Evolutionary conservation across 768 basidiomycete species (phyloP), one percentile per base, ranked within the genome.

Genomic region (Mycena amicta): DNA sequence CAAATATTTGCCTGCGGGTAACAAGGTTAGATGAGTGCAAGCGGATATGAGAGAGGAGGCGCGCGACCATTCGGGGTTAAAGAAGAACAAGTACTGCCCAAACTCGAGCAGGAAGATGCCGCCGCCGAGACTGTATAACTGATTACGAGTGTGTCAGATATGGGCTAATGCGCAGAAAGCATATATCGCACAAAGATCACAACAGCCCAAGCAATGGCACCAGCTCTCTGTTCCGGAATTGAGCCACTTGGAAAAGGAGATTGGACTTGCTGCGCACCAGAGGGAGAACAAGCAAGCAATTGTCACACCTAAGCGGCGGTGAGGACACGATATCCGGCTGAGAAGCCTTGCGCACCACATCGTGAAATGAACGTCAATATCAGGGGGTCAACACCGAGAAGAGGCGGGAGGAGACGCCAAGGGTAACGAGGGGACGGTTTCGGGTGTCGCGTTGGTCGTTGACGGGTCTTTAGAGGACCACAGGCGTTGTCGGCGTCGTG

Each of bases 251-350:
- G 68, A 75, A 64, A 41, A 64, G 59, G 33, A 27, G 33, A 59
- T 57, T 40, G 62, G 20, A 40, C 28, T 26, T 62, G 26, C 56
- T 50, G 69, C 86, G 69, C 67, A 88, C 89, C 73, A 90, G 79
- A 68, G 88, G 88, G 58, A 91, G 76, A 59, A 89, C 75, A 57
- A 90, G 82, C 57, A 89, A 76, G 74, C 88, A 91, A 73, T 89
- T 89, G 76, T 90, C 88, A 77, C 88, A 91, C 88, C 88, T 89
- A 59, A 49, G 30, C 55, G 58, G n/a, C 46, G 40, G 22, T 55
- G 56, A 64, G 64, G 60, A 66, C 68, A 66, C 60, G 67, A 66
- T 68, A 65, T 15, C 58, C 50, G 58, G 52, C 56, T 28, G 50
- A 47, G 60, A 57, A 57, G 53, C n/a, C 45, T 30, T 50, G 60